Conservation (phyloP, 768 basidiomycete genomes). For the Lactarius sp. region DNA sequence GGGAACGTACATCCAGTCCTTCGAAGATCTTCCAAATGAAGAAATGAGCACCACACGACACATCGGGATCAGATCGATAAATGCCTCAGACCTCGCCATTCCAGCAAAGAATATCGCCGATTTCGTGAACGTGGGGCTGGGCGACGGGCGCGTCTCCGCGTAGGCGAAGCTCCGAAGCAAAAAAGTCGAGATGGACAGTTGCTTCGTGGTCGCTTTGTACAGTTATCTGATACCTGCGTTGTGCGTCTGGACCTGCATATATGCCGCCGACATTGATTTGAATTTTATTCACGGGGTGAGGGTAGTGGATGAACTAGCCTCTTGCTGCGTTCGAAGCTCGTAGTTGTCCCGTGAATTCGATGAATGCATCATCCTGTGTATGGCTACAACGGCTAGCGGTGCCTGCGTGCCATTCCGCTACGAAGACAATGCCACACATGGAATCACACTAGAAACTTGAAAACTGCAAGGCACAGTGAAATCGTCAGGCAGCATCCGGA, state of each 20-base stretch:
- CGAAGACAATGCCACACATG: slow-evolving; percentile 74
- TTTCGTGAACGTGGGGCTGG: slow-evolving; percentile 59
- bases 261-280: neutral
- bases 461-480: too few relatives aligned
- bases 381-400: slow-evolving; percentile 14
- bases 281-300: neutral
- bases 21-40: slow-evolving; percentile 55
- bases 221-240: slow-evolving; percentile 33
- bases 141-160: slow-evolving; percentile 52
- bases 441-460: slow-evolving; percentile 10
- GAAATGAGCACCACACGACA: neutral
- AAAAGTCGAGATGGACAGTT: slow-evolving; percentile 46
- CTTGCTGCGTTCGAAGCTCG: slow-evolving; percentile 50
- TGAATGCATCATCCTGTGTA: slow-evolving; percentile 25
- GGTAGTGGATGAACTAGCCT: slow-evolving; percentile 38
- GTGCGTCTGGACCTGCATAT: slow-evolving; percentile 60
- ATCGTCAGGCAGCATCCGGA: neutral
- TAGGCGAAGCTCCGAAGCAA: slow-evolving; percentile 70
- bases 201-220: slow-evolving; percentile 8
- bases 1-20: slow-evolving; percentile 57
- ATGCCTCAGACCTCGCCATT: slow-evolving; percentile 65
- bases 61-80: neutral
- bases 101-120: slow-evolving; percentile 70
- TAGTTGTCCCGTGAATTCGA: slow-evolving; percentile 34
- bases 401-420: slow-evolving; percentile 30